These are phyloP conservation scores for Artemisia annua DNA, from an alignment of 129 eudicot genomes.

Conservation along the genomic window DNA sequence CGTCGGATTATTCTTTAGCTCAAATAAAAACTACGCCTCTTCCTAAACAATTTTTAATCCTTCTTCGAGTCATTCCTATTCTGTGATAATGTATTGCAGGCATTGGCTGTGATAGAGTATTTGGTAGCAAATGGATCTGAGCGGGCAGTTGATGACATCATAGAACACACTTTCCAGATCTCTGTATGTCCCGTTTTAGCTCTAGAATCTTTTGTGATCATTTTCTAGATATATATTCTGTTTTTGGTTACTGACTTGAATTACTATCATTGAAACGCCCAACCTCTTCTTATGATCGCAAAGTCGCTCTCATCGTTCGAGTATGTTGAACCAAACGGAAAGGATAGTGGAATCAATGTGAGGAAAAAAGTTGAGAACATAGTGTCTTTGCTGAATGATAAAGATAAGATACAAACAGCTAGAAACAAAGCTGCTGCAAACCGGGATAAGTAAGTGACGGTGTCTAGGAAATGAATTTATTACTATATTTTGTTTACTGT, in stretches of 20 bases:
- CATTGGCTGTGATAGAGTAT: conserved; percentile 94
- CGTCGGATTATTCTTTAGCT: too few relatives aligned
- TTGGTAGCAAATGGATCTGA: conserved; percentile 98
- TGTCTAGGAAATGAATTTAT: conserved; percentile 2
- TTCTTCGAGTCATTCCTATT: too few relatives aligned
- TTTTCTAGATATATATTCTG: not conserved
- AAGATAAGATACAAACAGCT: conserved; percentile 88
- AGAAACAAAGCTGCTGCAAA: conserved; percentile 94
- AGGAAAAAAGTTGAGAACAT: conserved; percentile 94
- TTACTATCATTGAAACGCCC: conserved; percentile 2
- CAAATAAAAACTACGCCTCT: too few relatives aligned
- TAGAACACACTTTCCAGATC: conserved; percentile 94
- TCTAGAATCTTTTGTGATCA: conserved; percentile 6
- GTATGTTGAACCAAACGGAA: conserved; percentile 93
- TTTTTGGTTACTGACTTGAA: conserved; percentile 14
- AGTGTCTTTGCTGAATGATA: conserved; percentile 72
- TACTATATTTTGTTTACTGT: not conserved
- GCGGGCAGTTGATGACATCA: conserved; percentile 96
- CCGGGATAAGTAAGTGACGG: conserved; percentile 76
- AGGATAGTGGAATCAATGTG: conserved; percentile 93
- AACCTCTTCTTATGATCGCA: conserved; percentile 11
- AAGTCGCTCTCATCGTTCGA: conserved; percentile 90
- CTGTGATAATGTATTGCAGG: conserved; percentile 45
- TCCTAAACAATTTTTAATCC: not conserved
- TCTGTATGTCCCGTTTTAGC: conserved; percentile 58